Evolutionary conservation across 2,329 filamentous ascomycete genomes (phyloP).

Genomic region (Colletotrichum spaethianum): DNA sequence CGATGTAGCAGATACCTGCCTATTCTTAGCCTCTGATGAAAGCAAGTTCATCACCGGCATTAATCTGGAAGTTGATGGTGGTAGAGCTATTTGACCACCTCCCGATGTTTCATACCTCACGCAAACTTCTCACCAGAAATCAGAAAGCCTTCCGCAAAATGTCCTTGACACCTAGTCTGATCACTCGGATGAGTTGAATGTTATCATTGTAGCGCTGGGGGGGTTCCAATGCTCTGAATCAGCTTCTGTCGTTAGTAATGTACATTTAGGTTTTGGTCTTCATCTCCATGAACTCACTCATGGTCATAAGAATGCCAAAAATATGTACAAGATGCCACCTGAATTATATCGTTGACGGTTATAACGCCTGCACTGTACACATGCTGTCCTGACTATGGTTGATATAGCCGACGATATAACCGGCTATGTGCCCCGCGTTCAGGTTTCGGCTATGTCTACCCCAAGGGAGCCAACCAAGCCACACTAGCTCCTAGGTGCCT

Average conservation of each 20-base stretch:
- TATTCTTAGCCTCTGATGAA: slow-evolving; percentile 80
- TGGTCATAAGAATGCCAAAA: background rate
- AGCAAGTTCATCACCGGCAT: slow-evolving; percentile 80
- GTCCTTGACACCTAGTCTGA: background rate
- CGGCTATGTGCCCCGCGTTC: background rate
- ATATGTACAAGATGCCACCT: background rate
- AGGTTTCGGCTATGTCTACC: slow-evolving; percentile 4
- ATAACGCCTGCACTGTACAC: background rate
- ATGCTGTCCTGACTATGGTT: background rate
- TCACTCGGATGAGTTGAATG: background rate
- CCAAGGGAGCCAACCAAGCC: background rate
- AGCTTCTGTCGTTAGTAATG: too few relatives aligned
- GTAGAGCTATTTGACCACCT: slow-evolving; percentile 19
- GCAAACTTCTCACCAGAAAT: background rate
- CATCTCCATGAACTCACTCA: background rate
- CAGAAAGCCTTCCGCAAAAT: background rate
- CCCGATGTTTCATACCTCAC: background rate
- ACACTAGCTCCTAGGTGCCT: background rate
- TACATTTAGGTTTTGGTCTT: too few relatives aligned
- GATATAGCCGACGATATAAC: slow-evolving; percentile 19
- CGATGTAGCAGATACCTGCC: slow-evolving; percentile 79
- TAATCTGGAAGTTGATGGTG: slow-evolving; percentile 68
- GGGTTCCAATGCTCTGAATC: background rate
- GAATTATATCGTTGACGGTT: background rate
- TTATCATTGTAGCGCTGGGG: background rate